These are phyloP conservation scores for Colletotrichum sp. DNA, from an alignment of 2,329 filamentous ascomycete species.

Conservation along the genomic window DNA sequence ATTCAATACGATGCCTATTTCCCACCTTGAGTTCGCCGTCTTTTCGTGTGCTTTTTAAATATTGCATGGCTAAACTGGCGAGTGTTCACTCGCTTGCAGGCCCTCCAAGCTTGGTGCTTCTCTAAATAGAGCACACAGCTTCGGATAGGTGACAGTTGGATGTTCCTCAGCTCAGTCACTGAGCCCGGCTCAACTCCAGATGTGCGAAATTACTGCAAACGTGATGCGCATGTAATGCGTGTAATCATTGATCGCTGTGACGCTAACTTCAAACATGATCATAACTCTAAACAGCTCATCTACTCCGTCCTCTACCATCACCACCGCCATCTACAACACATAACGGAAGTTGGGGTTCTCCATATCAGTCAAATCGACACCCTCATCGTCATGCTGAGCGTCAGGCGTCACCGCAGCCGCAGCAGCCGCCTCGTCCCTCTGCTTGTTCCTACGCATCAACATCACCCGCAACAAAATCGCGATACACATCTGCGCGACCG, in stretches of 20 bases:
- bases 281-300: background rate
- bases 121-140: background rate
- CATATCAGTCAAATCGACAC: constrained; percentile 41
- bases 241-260: background rate
- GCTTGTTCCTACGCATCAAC: constrained; percentile 40
- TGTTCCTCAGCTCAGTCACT: background rate
- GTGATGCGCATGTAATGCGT: background rate
- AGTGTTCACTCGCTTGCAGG: background rate
- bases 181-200: background rate
- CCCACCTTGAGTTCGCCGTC: background rate
- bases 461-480: constrained; percentile 37
- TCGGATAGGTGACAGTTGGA: background rate
- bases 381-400: constrained; percentile 27
- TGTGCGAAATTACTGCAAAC: rapidly evolving
- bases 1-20: background rate
- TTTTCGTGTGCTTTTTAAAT: background rate
- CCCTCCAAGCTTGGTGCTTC: background rate
- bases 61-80: background rate
- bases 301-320: background rate
- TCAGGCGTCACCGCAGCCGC: constrained; percentile 1
- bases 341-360: constrained; percentile 36
- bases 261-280: background rate
- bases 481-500: constrained; percentile 42
- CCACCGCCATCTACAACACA: constrained; percentile 19
- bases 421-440: constrained; percentile 34